Evolutionary conservation across 257 asterid species (phyloP).

Genomic region (Anisodus tanguticus): DNA sequence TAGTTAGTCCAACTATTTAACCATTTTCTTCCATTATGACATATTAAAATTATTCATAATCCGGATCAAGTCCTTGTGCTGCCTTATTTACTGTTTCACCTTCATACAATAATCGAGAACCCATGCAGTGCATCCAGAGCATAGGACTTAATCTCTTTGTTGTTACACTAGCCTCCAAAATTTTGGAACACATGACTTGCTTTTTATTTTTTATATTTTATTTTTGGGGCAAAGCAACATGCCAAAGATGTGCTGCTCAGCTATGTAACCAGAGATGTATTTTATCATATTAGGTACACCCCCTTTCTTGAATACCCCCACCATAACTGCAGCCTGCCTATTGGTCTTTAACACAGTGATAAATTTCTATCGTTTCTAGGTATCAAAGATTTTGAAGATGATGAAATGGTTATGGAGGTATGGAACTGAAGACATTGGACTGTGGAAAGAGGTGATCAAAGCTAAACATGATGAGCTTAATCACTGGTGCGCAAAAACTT

Average conservation of each 20-base stretch:
- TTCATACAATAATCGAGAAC: not conserved
- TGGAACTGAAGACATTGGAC: not conserved
- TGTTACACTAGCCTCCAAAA: not conserved
- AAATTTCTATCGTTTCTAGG: not conserved
- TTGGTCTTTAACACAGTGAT: not conserved
- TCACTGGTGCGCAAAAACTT: not conserved
- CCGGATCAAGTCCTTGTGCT: not conserved
- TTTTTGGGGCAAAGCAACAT: not conserved
- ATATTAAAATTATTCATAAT: not conserved
- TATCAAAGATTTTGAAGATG: not conserved
- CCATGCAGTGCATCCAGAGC: not conserved
- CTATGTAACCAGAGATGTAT: not conserved
- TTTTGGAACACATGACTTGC: not conserved
- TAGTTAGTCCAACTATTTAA: not conserved
- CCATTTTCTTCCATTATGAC: not conserved
- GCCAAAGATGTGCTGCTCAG: not conserved
- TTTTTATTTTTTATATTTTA: not conserved
- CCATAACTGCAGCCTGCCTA: not conserved
- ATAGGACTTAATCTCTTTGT: not conserved
- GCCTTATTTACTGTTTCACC: slow-evolving; percentile 1
- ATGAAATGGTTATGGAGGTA: not conserved
- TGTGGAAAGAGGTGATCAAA: not conserved
- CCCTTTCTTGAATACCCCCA: not conserved
- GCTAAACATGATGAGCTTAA: not conserved
- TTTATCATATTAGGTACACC: not conserved